phyloP scores from a whole-genome alignment of 495 filamentous ascomycete species.

The Haplographium delicatum region DNA sequence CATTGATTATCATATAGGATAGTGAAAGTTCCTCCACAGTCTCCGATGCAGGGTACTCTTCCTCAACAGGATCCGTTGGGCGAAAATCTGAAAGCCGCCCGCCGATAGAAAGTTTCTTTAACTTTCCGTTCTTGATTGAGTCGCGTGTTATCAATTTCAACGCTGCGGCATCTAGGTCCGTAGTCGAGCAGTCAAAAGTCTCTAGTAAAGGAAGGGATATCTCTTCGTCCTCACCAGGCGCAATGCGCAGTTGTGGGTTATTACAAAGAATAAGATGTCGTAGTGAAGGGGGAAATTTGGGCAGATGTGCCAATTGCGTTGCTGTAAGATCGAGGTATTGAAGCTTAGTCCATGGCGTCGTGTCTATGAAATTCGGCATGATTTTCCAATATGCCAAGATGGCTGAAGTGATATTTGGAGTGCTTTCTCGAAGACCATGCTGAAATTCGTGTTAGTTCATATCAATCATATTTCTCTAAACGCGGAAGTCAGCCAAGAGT shows the following conservation, averaged over 20 bases:
- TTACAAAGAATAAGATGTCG: conserved; percentile 14
- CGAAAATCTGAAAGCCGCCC: background rate
- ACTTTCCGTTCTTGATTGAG: conserved; percentile 14
- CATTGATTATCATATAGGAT: conserved; percentile 1
- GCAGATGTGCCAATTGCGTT: background rate
- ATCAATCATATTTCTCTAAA: background rate
- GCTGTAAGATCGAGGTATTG: conserved; percentile 15
- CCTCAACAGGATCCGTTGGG: background rate
- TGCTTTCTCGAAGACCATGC: conserved; percentile 5
- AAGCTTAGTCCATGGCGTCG: conserved; percentile 4
- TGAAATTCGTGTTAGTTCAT: background rate
- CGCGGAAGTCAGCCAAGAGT: background rate
- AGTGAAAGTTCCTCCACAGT: conserved; percentile 16
- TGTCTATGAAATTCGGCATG: background rate
- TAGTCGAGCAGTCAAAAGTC: conserved; percentile 15
- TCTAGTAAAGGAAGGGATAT: conserved; percentile 19
- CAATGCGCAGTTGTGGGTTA: background rate
- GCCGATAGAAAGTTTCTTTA: conserved; percentile 17
- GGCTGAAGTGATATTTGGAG: conserved; percentile 10
- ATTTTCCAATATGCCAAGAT: conserved; percentile 11
- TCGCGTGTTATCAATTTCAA: conserved; percentile 6
- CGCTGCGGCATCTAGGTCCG: background rate
- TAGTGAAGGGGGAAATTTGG: conserved; percentile 14
- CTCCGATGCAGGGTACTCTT: conserved; percentile 14
- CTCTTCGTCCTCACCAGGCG: background rate